Evolutionary conservation across 495 filamentous ascomycete genomes (phyloP), one percentile per base, ranked within the genome.

Genomic region (Diplogelasinospora grovesii): DNA sequence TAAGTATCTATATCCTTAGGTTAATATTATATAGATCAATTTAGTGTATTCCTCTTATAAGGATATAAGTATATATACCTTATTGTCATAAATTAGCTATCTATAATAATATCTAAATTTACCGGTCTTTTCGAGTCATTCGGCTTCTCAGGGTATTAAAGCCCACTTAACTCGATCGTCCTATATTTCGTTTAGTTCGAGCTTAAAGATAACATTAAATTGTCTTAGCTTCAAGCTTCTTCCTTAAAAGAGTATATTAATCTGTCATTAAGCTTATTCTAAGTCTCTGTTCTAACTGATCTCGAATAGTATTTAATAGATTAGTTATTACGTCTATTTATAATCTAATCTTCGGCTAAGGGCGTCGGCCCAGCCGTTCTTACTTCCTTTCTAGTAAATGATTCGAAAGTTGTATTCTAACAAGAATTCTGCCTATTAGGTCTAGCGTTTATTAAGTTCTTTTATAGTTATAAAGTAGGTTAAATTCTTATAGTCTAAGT

Each of bases 381-480:
- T 18, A 29, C 9, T 40, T 11, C 22, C 22, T 40, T 20, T 21
- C 22, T 23, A 8, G 4, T 40, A 21, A 30, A 31, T 14, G n/a
- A 29, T 40, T 23, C n/a, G 29, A 30, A 40, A 30, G 10, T 40
- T 20, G 22, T 30, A 40, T 13, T 4, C 15, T 29, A 2, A n/a
- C 3, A 40, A 8, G 9, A 40, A 21, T 27, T 40, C 16, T 19
- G 22, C 8, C 22, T 31, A 30, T 8, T 20, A 2, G 9, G 22
- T 22, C 8, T 40, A 26, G 21, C 9, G 4, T 3, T 8, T 24
- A 13, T 6, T 19, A 7, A 40, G 22, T 16, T 24, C 22, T 22
- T 40, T 40, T 21, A 13, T 30, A n/a, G 22, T 21, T 22, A 40
- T 21, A 22, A 40, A 40, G 16, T 40, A 26, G 9, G 14, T 23